Evolutionary conservation across 345 rosid genomes (phyloP), one percentile per base, ranked within the genome.

Genomic region (Salix dunnii): DNA sequence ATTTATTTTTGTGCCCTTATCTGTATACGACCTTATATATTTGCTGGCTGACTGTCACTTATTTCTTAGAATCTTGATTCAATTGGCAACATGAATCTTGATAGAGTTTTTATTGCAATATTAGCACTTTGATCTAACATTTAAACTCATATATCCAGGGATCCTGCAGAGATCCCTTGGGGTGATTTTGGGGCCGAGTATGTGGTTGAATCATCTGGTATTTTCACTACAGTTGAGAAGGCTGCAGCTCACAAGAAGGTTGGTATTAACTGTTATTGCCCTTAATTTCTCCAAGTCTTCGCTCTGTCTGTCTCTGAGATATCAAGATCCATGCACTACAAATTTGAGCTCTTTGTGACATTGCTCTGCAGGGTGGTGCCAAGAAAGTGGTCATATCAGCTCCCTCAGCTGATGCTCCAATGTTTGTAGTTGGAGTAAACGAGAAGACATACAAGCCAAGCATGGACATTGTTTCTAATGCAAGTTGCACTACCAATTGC

Each of bases 361-460:
- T 72, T 77, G 17, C 70, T 75, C 64, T 80, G 73, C 83, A 96
- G 99, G 99, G 94, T 68, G 99, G 98, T 74, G 97, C 99, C 36
- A 92, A 85, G 86, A 96, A 96, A 78, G 99, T 96, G 55, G 90
- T 94, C 38, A 94, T 96, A 69, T 96, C 99, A 74, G 99, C 99
- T 70, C 99, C 99, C 67, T 96, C 99, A 49, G 96, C 96, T 55
- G 97, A 96, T 81, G 99, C 99, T 79, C 99, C 99, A n/a, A 96
- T 96, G 99, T 94, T 96, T 86, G 99, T 94, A 72, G 89, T 96
- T 51, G 99, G 99, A 61, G 99, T 96, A 30, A 96, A 96, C 77
- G 99, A 96, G 90, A 81, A 87, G 76, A 79, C 89, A 61, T 96
- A 96, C 89, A 80, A 86, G 78, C 87, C 96, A 71, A 89, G 76